These are phyloP conservation scores for Globisporangium alternatum DNA, from an alignment of 352 stramenopile genomes.

Conservation along the genomic window DNA sequence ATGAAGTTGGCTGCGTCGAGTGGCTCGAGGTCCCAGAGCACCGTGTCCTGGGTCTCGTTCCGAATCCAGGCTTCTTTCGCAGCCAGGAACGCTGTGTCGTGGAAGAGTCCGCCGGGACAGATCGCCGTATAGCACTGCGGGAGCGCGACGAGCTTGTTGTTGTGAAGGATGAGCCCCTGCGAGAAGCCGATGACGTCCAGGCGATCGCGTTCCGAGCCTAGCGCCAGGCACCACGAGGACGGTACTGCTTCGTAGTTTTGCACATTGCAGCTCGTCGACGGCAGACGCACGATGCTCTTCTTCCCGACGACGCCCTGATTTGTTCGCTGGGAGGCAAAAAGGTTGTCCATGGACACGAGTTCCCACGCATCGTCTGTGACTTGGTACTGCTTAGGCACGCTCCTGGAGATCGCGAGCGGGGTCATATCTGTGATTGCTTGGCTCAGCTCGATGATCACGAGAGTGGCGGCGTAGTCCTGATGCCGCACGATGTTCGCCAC, in stretches of 20 bases:
- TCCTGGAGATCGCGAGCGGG: conserved; percentile 6
- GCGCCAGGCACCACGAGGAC: neutral
- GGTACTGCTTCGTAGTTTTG: neutral
- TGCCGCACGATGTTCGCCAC: conserved; percentile 4
- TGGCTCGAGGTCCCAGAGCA: conserved; percentile 1
- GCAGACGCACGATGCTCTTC: conserved; percentile 8
- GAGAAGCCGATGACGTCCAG: conserved; percentile 6
- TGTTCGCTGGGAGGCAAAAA: conserved; percentile 7
- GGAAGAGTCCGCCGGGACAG: conserved; percentile 10
- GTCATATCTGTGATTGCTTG: conserved; percentile 7
- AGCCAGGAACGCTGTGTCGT: conserved; percentile 4
- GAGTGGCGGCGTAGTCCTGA: neutral
- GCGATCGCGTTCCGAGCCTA: conserved; percentile 12
- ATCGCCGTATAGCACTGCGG: conserved; percentile 11
- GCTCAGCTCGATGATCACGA: conserved; percentile 7
- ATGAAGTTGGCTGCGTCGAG: neutral
- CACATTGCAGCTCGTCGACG: conserved; percentile 5
- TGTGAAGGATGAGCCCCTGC: conserved; percentile 11
- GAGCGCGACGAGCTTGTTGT: conserved; percentile 13
- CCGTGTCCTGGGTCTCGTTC: conserved; percentile 1
- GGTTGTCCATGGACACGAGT: conserved; percentile 15
- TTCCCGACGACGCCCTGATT: neutral
- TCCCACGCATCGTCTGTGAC: conserved; percentile 9
- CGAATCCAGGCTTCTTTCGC: conserved; percentile 13
- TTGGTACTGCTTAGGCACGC: conserved; percentile 3